phyloP scores from a whole-genome alignment of 352 stramenopile species.

The Pythium diclinum region DNA sequence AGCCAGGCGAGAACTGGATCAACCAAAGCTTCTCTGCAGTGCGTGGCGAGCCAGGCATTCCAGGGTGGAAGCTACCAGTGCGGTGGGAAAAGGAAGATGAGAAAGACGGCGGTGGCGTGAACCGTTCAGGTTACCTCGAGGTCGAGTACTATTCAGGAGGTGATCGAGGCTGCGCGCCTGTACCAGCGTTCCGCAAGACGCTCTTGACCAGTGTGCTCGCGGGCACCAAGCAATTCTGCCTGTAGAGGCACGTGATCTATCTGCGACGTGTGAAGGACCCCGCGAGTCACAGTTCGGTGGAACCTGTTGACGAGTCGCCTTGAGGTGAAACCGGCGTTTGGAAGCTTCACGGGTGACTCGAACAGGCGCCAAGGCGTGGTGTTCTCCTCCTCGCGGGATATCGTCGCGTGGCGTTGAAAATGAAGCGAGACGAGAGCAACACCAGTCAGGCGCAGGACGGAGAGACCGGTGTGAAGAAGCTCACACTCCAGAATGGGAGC shows the following conservation, averaged over 20 bases:
- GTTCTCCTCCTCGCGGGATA: not conserved
- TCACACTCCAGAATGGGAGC: not conserved
- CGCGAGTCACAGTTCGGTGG: not conserved
- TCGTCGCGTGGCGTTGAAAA: not conserved
- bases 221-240: conserved; percentile 64
- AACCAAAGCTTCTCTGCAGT: conserved; percentile 67
- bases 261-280: not conserved
- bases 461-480: not conserved
- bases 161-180: conserved; percentile 57
- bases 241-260: conserved; percentile 26
- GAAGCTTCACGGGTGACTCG: not conserved
- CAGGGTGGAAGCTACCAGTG: conserved; percentile 74
- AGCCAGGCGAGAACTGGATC: conserved; percentile 83
- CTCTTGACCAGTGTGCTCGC: conserved; percentile 60
- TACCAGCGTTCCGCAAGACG: conserved; percentile 53
- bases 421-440: not conserved
- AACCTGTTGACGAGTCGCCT: conserved; percentile 2
- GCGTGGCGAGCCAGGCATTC: conserved; percentile 53
- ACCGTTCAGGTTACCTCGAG: conserved; percentile 58
- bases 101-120: conserved; percentile 59
- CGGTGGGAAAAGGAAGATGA: conserved; percentile 79
- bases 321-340: conserved; percentile 2
- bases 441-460: not conserved
- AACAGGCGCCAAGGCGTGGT: not conserved
- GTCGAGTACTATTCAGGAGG: conserved; percentile 74